Evolutionary conservation across 2,329 filamentous ascomycete species (phyloP).

Genomic region (Proliferodiscus dingleyae): DNA sequence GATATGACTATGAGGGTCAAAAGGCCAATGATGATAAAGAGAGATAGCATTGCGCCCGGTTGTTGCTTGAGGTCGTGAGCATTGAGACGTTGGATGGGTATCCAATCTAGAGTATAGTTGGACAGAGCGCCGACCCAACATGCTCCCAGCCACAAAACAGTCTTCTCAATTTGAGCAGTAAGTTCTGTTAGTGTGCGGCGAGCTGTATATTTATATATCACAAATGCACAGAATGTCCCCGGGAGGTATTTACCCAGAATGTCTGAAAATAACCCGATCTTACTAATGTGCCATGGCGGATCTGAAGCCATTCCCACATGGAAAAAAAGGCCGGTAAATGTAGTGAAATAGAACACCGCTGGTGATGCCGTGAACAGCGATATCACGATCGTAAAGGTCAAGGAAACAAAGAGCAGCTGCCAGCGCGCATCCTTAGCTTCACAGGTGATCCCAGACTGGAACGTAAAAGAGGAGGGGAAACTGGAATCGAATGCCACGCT

Average conservation of each 20-base stretch:
- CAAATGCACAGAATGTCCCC: conserved; percentile 79
- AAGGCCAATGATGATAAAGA: conserved; percentile 36
- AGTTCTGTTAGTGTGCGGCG: conserved; percentile 66
- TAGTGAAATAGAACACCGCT: conserved; percentile 75
- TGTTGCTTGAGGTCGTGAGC: conserved; percentile 84
- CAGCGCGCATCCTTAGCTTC: conserved; percentile 75
- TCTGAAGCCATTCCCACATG: conserved; percentile 89
- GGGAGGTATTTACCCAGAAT: conserved; percentile 80
- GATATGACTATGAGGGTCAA: conserved; percentile 65
- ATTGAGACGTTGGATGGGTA: conserved; percentile 89
- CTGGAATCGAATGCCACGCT: conserved; percentile 80
- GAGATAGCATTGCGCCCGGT: conserved; percentile 80
- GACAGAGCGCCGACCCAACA: conserved; percentile 89
- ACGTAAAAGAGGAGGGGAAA: conserved; percentile 83
- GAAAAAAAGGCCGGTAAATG: conserved; percentile 79
- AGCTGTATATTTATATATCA: conserved; percentile 82
- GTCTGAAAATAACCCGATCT: conserved; percentile 69
- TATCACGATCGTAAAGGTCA: conserved; percentile 71
- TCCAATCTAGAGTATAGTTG: conserved; percentile 92
- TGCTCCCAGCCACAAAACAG: conserved; percentile 80
- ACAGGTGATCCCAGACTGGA: conserved; percentile 61
- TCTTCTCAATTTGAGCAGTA: conserved; percentile 83
- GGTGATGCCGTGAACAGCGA: conserved; percentile 79
- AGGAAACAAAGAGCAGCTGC: conserved; percentile 75
- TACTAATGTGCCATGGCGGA: conserved; percentile 63